Evolutionary conservation across 2,329 filamentous ascomycete species (phyloP).

Genomic region (Tothia fuscella): DNA sequence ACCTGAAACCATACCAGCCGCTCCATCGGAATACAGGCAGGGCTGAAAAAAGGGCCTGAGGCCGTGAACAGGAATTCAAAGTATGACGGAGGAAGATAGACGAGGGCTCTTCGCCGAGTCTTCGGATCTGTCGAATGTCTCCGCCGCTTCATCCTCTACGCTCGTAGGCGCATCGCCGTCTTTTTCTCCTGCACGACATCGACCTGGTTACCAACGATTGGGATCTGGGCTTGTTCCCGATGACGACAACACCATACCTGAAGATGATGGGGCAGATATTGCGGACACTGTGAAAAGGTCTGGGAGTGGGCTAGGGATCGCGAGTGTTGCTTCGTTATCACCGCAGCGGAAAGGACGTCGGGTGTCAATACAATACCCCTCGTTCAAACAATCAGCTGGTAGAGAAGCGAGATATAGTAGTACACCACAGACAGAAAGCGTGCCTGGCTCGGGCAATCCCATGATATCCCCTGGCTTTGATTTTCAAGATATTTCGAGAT

Average conservation of each 20-base stretch:
- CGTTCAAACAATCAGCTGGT: background rate
- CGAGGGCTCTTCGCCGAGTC: constrained; percentile 20
- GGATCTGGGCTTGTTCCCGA: constrained; percentile 23
- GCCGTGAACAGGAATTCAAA: background rate
- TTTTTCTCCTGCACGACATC: constrained; percentile 19
- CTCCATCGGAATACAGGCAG: background rate
- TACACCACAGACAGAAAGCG: background rate
- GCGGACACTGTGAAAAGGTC: constrained; percentile 16
- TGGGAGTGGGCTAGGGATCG: constrained; percentile 25
- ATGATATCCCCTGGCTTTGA: constrained; percentile 3
- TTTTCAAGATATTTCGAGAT: background rate
- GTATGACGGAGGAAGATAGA: constrained; percentile 18
- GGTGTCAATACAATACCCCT: constrained; percentile 6
- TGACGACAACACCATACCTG: constrained; percentile 20
- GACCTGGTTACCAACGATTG: constrained; percentile 25
- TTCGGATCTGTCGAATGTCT: constrained; percentile 19
- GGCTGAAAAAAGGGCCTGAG: background rate
- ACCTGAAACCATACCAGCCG: background rate
- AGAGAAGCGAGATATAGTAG: background rate
- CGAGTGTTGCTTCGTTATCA: constrained; percentile 10
- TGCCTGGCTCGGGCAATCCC: constrained; percentile 3
- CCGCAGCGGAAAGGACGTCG: background rate
- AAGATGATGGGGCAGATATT: constrained; percentile 21
- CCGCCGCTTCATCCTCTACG: constrained; percentile 17
- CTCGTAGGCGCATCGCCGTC: constrained; percentile 14